Evolutionary conservation across 2,329 filamentous ascomycete species (phyloP), one percentile per base, ranked within the genome.

Genomic region (Elsinoe arachidis): DNA sequence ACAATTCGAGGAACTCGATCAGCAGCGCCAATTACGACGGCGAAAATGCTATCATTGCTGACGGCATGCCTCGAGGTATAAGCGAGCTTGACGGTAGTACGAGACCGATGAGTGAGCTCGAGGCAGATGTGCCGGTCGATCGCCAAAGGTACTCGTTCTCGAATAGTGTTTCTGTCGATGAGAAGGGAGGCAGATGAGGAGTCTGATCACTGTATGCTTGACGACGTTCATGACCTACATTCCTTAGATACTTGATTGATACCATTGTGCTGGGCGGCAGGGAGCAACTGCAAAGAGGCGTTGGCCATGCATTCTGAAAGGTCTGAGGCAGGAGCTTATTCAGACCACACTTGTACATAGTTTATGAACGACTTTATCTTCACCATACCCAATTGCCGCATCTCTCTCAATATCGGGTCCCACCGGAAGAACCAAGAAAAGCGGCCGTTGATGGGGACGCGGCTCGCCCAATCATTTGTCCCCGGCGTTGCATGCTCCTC

Each of bases 211-310:
- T 14, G 12, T 2, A 26, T 39, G 34, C 17, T 33, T 52, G 26
- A 53, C n/a, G 33, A 53, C n/a, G 49, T 21, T 39, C 26, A 53
- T 21, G 49, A 53, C 35, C 34, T 39, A 53, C 49, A 30, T 53
- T 53, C 49, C 49, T 53, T 53, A 35, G 49, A 53, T 19, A 30
- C 5, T 12, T 53, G 33, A 23, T 34, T 35, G 49, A 53, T 53
- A 53, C 49, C 49, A 53, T 39, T 53, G 5, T 51, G 46, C 30
- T 34, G 5, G 10, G 17, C 46, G 12, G 9, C 30, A 37, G 11
- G 33, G 46, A 23, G 26, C 3, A 51, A 34, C 3, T 35, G 9
- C 10, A n/a, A 30, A 34, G 15, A 3, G 21, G 11, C 12, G 3
- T n/a, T n/a, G n/a, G n/a, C n/a, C n/a, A n/a, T n/a, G n/a, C n/a